Evolutionary conservation across 169 alveolate genomes (phyloP), one percentile per base, ranked within the genome.

Genomic region (Plasmodium vivax): DNA sequence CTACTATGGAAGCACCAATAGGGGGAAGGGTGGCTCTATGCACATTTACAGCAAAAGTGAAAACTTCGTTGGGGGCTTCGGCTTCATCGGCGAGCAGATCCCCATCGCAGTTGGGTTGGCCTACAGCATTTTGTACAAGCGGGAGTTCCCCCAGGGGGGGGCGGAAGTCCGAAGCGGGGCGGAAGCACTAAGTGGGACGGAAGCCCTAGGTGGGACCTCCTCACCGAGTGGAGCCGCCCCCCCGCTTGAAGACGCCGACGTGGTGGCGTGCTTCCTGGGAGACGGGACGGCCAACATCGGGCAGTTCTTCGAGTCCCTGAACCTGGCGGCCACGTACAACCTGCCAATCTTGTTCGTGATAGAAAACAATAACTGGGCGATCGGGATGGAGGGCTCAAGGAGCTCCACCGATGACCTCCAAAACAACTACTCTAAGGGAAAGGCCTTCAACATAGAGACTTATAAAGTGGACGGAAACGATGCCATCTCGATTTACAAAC

Each of bases 21-120:
- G 88, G 51, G 99, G 99, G 2, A 96, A 97, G 58, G 99, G 99
- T 19, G 99, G 99, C 9, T 97, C 98, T n/a, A 98, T 98, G 99
- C 99, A 98, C 82, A 97, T 97, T 83, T 98, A 96, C 93, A 94
- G 96, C 41, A 96, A 96, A 77, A 80, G 95, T 56, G 84, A 93
- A 74, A 96, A 96, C 90, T 96, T 98, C 82, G 96, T 97, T 47
- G 99, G 99, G 30, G 99, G 99, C 9, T 97, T 97, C 73, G 99
- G 98, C 16, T 97, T 97, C 93, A 98, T 98, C 10, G 98, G 98
- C 1, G 99, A 98, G 58, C 97, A 98, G 83, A 93, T 96, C 16
- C 97, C 97, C 6, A 92, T 96, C 8, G 97, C 97, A 3, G 95
- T 96, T 7, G 97, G 97, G 0, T 45, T 85, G 68, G 97, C 97